Percentiles rank a stretch among this genome's conserved stretches.
These are phyloP conservation scores for Helichrysum umbraculigerum DNA, from an alignment of 129 eudicot species.

Conservation along the genomic window DNA sequence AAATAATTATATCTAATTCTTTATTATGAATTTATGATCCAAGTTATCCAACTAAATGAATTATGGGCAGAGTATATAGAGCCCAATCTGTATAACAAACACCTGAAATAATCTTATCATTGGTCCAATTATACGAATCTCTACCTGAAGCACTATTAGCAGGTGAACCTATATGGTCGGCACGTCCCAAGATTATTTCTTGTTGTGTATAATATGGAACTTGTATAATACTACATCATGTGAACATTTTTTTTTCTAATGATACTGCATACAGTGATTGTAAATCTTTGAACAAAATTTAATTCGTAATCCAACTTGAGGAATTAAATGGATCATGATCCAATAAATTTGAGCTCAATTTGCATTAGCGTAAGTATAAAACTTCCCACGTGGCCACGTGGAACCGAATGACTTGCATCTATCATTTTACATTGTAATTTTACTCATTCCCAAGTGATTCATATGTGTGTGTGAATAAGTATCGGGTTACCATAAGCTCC, in stretches of 20 bases:
- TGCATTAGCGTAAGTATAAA: neutral
- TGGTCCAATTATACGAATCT: neutral
- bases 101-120: neutral
- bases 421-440: neutral
- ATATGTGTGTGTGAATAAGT: neutral
- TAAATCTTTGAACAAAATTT: neutral
- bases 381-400: neutral
- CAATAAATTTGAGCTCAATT: conserved; percentile 8
- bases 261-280: neutral
- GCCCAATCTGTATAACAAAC: neutral
- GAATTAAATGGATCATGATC: neutral
- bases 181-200: neutral
- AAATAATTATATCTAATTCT: too few relatives aligned
- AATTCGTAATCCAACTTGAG: conserved; percentile 1
- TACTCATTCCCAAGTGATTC: neutral
- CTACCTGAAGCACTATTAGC: neutral
- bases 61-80: neutral
- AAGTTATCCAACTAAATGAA: conserved; percentile 11
- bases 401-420: neutral
- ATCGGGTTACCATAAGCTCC: conserved; percentile 41
- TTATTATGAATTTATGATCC: neutral
- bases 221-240: neutral
- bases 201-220: neutral
- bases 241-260: neutral
- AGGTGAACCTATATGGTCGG: neutral